Conservation (phyloP, 371 early-diverging fungal species). For the Capniomyces stellatus region DNA sequence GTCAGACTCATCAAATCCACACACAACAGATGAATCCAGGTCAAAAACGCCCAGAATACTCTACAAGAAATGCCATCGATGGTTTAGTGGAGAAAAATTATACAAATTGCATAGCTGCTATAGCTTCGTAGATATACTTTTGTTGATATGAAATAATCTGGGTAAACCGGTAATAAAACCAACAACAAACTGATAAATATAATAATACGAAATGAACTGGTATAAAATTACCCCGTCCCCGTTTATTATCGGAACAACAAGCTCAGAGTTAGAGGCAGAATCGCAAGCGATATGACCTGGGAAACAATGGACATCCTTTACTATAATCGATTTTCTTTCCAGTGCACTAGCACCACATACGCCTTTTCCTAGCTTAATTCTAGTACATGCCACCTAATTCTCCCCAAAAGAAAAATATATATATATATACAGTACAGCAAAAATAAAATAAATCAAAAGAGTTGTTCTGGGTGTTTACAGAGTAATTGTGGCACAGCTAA, state of each 20-base stretch:
- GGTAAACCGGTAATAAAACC: background rate
- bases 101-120: background rate
- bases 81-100: conserved; percentile 2
- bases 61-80: no score
- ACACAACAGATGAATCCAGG: conserved; percentile 53
- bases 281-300: conserved; percentile 89
- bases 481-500: no score
- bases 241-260: conserved; percentile 66
- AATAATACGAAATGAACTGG: conserved; percentile 3
- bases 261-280: conserved; percentile 64
- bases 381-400: conserved; percentile 55
- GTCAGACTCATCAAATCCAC: conserved; percentile 64
- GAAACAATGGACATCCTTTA: conserved; percentile 64
- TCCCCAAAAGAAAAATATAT: background rate
- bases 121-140: no score
- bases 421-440: background rate
- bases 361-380: conserved; percentile 62
- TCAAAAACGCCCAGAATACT: conserved; percentile 62
- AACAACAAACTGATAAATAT: conserved; percentile 12
- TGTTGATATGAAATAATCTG: background rate
- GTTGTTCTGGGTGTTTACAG: no score
- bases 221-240: conserved; percentile 20
- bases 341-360: conserved; percentile 75
- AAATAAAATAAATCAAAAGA: background rate
- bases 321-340: conserved; percentile 32